phyloP scores from a whole-genome alignment of 805 yeast genomes.

The Middelhovenomyces tepae region DNA sequence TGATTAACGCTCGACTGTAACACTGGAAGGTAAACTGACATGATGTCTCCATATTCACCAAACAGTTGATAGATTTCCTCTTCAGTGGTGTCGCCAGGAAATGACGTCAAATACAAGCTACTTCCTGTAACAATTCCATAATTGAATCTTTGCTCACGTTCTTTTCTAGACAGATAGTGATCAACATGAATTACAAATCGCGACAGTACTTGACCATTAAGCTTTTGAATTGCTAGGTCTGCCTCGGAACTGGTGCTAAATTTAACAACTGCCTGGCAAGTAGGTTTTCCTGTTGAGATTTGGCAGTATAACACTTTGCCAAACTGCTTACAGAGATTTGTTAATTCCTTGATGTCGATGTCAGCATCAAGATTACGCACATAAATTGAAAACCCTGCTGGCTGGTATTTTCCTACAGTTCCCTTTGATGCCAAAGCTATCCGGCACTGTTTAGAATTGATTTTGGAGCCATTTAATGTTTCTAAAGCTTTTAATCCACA shows the following conservation, averaged over 20 bases:
- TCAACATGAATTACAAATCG: slow-evolving; percentile 3
- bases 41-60: slow-evolving; percentile 3
- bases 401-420: background rate
- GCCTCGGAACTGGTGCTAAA: slow-evolving; percentile 4
- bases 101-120: slow-evolving; percentile 5
- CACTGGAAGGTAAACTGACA: slow-evolving; percentile 6
- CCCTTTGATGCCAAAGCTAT: slow-evolving; percentile 6
- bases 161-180: slow-evolving; percentile 3
- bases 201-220: slow-evolving; percentile 5
- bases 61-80: slow-evolving; percentile 6
- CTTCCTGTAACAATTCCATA: too few species aligned
- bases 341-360: slow-evolving; percentile 4
- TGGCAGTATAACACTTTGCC: slow-evolving; percentile 9
- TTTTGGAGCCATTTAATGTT: slow-evolving; percentile 4
- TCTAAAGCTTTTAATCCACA: slow-evolving; percentile 24
- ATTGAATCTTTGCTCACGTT: background rate
- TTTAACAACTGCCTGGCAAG: slow-evolving; percentile 10
- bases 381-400: slow-evolving; percentile 4
- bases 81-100: slow-evolving; percentile 4
- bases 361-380: slow-evolving; percentile 5
- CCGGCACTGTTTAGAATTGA: slow-evolving; percentile 8
- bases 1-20: background rate
- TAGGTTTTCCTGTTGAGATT: slow-evolving; percentile 3
- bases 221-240: slow-evolving; percentile 4
- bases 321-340: slow-evolving; percentile 4